Percentiles rank a stretch among this genome's conserved stretches.
phyloP scores from a whole-genome alignment of 2,329 filamentous ascomycete genomes.

The Neobulgaria alba region DNA sequence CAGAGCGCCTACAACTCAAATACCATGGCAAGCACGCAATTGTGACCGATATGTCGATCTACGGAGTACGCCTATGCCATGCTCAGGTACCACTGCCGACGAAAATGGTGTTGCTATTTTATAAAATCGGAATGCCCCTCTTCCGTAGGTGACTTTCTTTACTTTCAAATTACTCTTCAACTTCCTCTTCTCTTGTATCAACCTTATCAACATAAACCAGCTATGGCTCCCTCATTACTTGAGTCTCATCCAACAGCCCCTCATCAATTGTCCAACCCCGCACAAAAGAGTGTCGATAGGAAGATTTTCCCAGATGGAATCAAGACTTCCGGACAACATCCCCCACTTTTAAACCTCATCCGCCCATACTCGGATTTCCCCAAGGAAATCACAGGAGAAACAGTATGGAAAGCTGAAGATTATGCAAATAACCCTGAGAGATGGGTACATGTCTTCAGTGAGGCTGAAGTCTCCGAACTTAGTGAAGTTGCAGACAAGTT shows the following conservation, averaged over 20 bases:
- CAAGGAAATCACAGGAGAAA: conserved; percentile 59
- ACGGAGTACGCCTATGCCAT: too few relatives aligned
- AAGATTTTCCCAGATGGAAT: conserved; percentile 30
- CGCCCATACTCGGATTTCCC: conserved; percentile 63
- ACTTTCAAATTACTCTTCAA: background rate
- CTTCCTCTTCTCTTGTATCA: background rate
- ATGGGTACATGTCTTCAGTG: conserved; percentile 65
- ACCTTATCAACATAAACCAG: background rate
- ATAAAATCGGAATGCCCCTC: too few relatives aligned
- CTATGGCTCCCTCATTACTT: conserved; percentile 3
- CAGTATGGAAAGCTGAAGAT: conserved; percentile 54
- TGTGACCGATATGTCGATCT: too few relatives aligned
- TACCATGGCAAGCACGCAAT: too few relatives aligned
- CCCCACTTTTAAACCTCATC: conserved; percentile 57
- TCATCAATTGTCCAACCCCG: background rate
- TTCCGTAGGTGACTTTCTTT: background rate
- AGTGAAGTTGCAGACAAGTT: conserved; percentile 60
- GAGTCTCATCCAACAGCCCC: background rate
- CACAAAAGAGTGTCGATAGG: conserved; percentile 7
- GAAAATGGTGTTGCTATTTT: too few relatives aligned
- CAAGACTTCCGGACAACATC: conserved; percentile 58
- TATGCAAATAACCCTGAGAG: conserved; percentile 29
- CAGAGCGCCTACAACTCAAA: too few relatives aligned
- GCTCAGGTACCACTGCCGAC: too few relatives aligned
- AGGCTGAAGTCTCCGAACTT: conserved; percentile 59